These are phyloP conservation scores for Nicotiana attenuata DNA, from an alignment of 257 asterid genomes.

Conservation along the genomic window DNA sequence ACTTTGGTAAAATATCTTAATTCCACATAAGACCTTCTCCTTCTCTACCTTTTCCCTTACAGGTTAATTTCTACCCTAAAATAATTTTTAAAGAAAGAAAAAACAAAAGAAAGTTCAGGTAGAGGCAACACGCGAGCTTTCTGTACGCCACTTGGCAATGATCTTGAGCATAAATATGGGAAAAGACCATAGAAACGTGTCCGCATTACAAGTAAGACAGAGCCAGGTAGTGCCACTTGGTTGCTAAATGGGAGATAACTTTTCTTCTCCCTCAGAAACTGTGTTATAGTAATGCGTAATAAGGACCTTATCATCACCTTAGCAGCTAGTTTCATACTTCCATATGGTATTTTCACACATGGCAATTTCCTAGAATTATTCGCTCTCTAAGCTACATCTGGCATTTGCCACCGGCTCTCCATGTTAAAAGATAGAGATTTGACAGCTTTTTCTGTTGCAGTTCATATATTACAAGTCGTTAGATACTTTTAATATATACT, in stretches of 20 bases:
- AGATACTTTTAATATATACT: neutral
- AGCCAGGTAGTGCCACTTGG: neutral
- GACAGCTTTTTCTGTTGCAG: neutral
- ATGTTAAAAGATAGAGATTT: neutral
- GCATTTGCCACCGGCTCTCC: neutral
- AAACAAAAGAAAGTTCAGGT: neutral
- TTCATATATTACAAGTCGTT: neutral
- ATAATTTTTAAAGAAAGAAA: no score
- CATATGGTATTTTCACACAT: constrained; percentile 6
- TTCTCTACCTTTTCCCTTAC: no score
- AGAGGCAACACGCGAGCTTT: neutral
- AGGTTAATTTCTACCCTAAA: no score
- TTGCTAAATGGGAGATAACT: neutral
- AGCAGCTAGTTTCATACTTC: neutral
- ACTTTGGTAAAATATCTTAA: no score
- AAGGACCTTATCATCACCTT: neutral
- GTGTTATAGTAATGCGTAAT: neutral
- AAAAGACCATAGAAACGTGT: constrained; percentile 9
- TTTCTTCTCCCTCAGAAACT: neutral
- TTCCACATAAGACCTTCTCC: no score
- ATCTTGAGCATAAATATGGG: neutral
- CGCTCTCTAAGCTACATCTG: neutral
- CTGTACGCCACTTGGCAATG: constrained; percentile 12
- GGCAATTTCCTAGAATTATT: neutral
- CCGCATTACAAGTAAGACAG: neutral